Base-by-base conservation (phyloP, 257 asterid genomes). In the Solanum paucissectum region DNA sequence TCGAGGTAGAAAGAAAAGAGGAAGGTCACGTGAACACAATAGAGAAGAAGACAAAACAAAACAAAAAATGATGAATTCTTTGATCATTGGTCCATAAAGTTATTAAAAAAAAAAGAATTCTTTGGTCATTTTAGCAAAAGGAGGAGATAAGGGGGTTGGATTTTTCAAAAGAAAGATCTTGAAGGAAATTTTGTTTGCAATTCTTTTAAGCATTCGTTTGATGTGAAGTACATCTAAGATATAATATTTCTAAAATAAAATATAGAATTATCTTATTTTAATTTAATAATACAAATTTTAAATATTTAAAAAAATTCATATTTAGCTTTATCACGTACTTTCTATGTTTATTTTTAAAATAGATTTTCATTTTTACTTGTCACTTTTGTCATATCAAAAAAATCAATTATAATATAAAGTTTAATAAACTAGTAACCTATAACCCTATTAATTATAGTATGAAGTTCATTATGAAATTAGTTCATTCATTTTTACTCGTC, bases 11-110 rank as follows among this genome's bases (percentile, higher is more conserved):
- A 32, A 32, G 86, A 82, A 82, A 82, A 49, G 68, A 82, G 42
- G 25, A 52, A 74, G 34, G 90, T 90, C 95, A 94, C 96, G 96
- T 94, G 98, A 93, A 90, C 73, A 84, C 25, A 88, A 27, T 89
- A 73, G 93, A 88, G 74, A 64, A 82, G 91, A 89, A 91, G 93
- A 92, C 96, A 91, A 93, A 92, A 91, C 32, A 62, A 91, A 92
- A 91, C 89, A 36, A 55, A 16, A 82, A 49, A 49, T 82, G 86
- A 82, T 82, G 44, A 46, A 82, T 32, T 76, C 4, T 55, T 55
- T 55, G 64, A 55, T 49, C 42, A 18, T 79, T 81, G 86, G 88
- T 85, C 89, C 64, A 18, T 55, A 55, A 55, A 55, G 64, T 9
- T 55, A 55, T 55, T 52, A 16, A 5, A 52, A 16, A 52, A 49